Evolutionary conservation across 139 green algal genomes (phyloP), one percentile per base, ranked within the genome.

Genomic region (Chlorella sorokiniana): DNA sequence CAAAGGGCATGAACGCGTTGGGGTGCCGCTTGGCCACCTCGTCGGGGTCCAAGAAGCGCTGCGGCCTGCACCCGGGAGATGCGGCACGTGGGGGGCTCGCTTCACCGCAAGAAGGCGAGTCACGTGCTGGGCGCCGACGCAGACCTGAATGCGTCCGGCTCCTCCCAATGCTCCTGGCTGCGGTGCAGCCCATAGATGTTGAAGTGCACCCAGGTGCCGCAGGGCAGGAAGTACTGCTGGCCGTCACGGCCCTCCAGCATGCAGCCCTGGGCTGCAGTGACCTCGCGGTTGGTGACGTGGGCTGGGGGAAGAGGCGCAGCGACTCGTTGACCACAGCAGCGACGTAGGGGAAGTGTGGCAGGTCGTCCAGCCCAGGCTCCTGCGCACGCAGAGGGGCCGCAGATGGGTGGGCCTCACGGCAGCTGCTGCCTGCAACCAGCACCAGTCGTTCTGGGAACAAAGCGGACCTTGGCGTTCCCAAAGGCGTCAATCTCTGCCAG

Each of bases 1-100:
- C 84, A 77, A 88, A 88, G n/a, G 84, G 71, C 31, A 87, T 78
- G 59, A 74, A 88, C n/a, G 84, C 84, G n/a, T 62, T 70, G 29
- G 79, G 79, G 68, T 84, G 52, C 22, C 54, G 68, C 22, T 52
- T 35, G 37, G 63, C 67, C 2, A 20, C 31, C 41, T 62, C 65
- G 3, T 8, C 78, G 52, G 44, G 48, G 27, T 82, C 81, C 48
- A 88, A 7, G 61, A 87, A 88, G 16, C 84, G 40, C 64, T 88
- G 81, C 52, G 84, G 84, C 76, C 76, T 72, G 48, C 9, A 42
- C 7, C 14, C 7, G 31, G 62, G 4, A 41, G 25, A 27, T 35
- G 18, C 54, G 10, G 54, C 16, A 20, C 54, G n/a, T 40, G 62
- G 14, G n/a, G 27, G 22, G 62, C 8, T 20, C 22, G 29, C 29